Evolutionary conservation across 495 filamentous ascomycete species (phyloP), one percentile per base, ranked within the genome.

Genomic region (Penicillium parvum): DNA sequence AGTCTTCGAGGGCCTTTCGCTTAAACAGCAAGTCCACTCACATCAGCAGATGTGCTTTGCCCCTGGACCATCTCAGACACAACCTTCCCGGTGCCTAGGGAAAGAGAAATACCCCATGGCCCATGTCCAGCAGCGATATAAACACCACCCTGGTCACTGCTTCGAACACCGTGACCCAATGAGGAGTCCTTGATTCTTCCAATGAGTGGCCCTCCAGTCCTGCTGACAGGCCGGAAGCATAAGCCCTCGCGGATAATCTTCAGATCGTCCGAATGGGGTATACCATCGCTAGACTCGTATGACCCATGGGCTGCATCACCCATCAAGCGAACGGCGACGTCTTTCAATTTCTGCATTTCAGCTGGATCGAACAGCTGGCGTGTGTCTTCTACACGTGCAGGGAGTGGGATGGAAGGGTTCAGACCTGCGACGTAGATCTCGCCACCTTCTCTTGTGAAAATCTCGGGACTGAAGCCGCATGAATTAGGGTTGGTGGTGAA

Each of bases 401-500:
- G 85, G 8, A 91, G 64, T 0, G 74, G 70, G 7, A 86, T 66
- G 0, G 69, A 54, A 7, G 65, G 75, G 56, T 92, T 92, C 14
- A 90, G 54, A 0, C 87, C 87, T 0, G 83, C 85, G 45, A 92
- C 64, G 54, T 88, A 90, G 10, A 90, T 79, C 36, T 88, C 75
- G 0, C 75, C 78, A 2, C 77, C 75, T 9, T 66, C 51, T 5
- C 86, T 72, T 3, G 78, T 79, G 60, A 88, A 89, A 6, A 88
- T 66, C 64, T 92, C 87, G 0, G 87, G 86, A 7, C 76, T 78
- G 62, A 82, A 88, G 0, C 72, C 78, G 18, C 63, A 64, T 4
- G 53, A 49, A 5, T 47, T 32, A 14, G 60, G 62, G 47, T 68
- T 68, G 3, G 78, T 78, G 0, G 82, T 82, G 63, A 87, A 90